phyloP scores from a whole-genome alignment of 1,284 basidiomycete species.

The Heterobasidion annosum region DNA sequence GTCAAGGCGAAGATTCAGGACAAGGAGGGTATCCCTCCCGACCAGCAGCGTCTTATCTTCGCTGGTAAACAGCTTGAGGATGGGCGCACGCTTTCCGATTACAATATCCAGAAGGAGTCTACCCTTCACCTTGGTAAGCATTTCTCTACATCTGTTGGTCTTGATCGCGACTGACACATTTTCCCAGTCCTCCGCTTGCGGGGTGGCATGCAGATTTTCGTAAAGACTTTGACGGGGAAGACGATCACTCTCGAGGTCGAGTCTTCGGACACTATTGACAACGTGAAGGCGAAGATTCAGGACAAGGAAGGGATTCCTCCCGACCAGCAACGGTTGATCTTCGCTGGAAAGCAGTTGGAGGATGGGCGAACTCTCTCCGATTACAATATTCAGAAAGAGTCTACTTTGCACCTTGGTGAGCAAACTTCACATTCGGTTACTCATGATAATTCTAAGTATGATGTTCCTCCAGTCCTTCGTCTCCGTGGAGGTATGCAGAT shows the following conservation, averaged over 20 bases:
- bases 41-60: conserved; percentile 77
- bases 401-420: conserved; percentile 80
- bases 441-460: conserved; percentile 2
- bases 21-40: conserved; percentile 77
- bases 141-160: not conserved
- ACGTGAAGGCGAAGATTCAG: conserved; percentile 95
- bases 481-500: conserved; percentile 75
- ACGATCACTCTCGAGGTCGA: conserved; percentile 94
- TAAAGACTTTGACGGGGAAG: conserved; percentile 76
- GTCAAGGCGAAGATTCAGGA: conserved; percentile 88
- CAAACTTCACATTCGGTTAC: not conserved
- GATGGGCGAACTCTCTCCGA: conserved; percentile 86
- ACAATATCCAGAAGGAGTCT: conserved; percentile 69
- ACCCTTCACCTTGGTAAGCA: conserved; percentile 52
- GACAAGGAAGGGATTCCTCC: conserved; percentile 94
- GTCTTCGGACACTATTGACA: conserved; percentile 95
- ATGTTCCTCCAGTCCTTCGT: conserved; percentile 57
- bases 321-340: conserved; percentile 97
- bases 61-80: conserved; percentile 83
- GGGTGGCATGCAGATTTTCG: conserved; percentile 72
- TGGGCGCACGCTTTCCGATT: conserved; percentile 77
- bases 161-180: conserved; percentile 17
- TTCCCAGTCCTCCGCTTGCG: conserved; percentile 53
- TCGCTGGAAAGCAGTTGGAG: conserved; percentile 96
- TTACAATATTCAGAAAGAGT: conserved; percentile 95